Base-by-base conservation (phyloP, 257 asterid species). In the Verbascum thapsus region DNA sequence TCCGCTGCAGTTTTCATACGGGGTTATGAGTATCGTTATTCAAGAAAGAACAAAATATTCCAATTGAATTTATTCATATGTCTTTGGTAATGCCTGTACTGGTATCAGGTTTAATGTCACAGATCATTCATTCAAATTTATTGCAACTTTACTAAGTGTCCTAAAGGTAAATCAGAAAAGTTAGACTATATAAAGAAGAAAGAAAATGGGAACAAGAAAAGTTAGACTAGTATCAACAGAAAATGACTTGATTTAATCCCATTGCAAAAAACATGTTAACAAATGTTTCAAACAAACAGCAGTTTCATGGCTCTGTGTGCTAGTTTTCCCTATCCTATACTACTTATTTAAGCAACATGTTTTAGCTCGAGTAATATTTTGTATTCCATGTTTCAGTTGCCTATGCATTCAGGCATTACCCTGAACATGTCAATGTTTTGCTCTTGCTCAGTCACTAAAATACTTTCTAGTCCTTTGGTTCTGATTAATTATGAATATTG, bases 401-500 rank as follows among this genome's bases (percentile, higher is more conserved):
- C 55, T 12, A 9, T 42, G 32, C 47, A 8, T 60, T 44, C 55
- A 34, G 69, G 58, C 68, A 64, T 59, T 50, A 51, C 58, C 37
- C 10, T 16, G 41, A 44, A 54, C 22, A 15, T 56, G 19, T 23
- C 5, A 49, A 43, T 19, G 13, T 37, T 48, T 51, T n/a, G 42
- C 9, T 38, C 4, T 69, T 55, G 52, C 17, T 69, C 16, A 34
- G 40, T 41, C 59, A 9, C 19, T 69, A 30, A 6, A 16, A 7
- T 58, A 49, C 13, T 56, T 65, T 44, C 54, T n/a, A 37, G 63
- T 18, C 32, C 45, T 47, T 61, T 54, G 12, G 61, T 73, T 55
- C 72, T 77, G 55, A 66, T 74, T 54, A 34, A 43, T 63, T 67
- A 8, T 49, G 54, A 43, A 20, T 76, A 63, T 74, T 70, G 37